phyloP scores from a whole-genome alignment of 208 protist genomes.

The Kentomonas sorsogonicus region DNA sequence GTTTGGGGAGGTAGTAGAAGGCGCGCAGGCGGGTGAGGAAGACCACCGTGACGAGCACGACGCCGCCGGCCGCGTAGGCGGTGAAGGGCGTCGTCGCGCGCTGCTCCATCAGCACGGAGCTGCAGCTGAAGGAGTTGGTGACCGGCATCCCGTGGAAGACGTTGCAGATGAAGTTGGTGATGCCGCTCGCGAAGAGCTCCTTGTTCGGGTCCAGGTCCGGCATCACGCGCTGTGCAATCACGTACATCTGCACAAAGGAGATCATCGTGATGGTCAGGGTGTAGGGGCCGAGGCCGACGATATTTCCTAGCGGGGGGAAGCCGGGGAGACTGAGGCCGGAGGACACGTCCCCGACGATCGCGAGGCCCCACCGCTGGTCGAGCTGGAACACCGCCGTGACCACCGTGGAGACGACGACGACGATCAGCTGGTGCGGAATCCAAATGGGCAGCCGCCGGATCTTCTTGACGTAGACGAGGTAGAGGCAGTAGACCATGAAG shows the following conservation, averaged over 20 bases:
- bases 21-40: conserved; percentile 37
- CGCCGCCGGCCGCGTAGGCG: conserved; percentile 23
- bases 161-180: conserved; percentile 38
- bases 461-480: conserved; percentile 49
- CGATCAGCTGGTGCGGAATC: conserved; percentile 59
- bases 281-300: conserved; percentile 45
- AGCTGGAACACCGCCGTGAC: conserved; percentile 29
- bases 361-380: conserved; percentile 19
- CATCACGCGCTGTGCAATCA: conserved; percentile 44
- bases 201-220: conserved; percentile 42
- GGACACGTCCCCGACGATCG: conserved; percentile 35
- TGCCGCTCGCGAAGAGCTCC: conserved; percentile 44
- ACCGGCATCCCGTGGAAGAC: conserved; percentile 49
- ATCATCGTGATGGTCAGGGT: conserved; percentile 52
- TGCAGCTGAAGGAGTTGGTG: conserved; percentile 52
- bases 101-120: conserved; percentile 42
- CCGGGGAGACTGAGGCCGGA: conserved; percentile 18
- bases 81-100: conserved; percentile 37
- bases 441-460: conserved; percentile 32
- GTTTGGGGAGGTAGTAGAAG: conserved; percentile 62
- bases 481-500: conserved; percentile 36
- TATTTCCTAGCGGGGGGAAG: conserved; percentile 34
- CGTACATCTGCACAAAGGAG: conserved; percentile 56
- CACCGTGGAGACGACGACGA: conserved; percentile 42
- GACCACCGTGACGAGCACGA: conserved; percentile 41